Base-by-base conservation (phyloP, 164 flowering plant species). In the Chimonanthus salicifolius region DNA sequence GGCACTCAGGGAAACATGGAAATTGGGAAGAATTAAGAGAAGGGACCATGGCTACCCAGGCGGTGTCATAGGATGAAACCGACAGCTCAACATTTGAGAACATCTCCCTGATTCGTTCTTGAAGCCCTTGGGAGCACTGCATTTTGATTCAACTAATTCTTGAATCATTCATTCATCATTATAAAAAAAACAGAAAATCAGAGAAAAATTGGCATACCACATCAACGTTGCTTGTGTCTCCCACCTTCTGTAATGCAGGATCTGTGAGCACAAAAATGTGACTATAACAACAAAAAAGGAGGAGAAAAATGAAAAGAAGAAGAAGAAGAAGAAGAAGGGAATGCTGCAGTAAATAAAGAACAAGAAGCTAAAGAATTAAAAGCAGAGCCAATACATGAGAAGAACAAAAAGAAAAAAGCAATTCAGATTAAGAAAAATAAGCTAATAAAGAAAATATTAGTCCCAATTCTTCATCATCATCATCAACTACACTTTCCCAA, bases 21-120 rank as follows among this genome's bases (percentile, higher is more conserved):
- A 47, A 20, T 21, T 76, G 65, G 13, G 78, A 76, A 47, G 87
- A 83, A 75, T 69, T 70, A 20, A 84, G 88, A 72, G 91, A 86
- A 74, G 97, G 91, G 68, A 92, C 87, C 99, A 95, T 95, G 58
- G 98, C 97, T 13, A 95, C 95, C 99, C 98, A 92, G 45, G 98
- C 98, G 47, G 97, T 95, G 82, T 95, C 99, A 80, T 92, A 95
- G 3, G 96, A 72, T 68, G 98, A 95, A 77, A 85, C 83, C 11
- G 96, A 88, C 60, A 91, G 85, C 44, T 92, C 89, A 73, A 85
- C 81, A 70, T 79, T 82, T 2, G 78, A 74, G 65, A 95, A 87
- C 84, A 87, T 73, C 68, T 87, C 85, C 68, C 77, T 83, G 11
- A 93, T 87, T 75, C 84, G 81, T 73, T 87, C 89, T 76, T 84